Evolutionary conservation across 2,329 filamentous ascomycete species (phyloP), one percentile per base, ranked within the genome.

Genomic region (Cylindrodendrum hubeiense): DNA sequence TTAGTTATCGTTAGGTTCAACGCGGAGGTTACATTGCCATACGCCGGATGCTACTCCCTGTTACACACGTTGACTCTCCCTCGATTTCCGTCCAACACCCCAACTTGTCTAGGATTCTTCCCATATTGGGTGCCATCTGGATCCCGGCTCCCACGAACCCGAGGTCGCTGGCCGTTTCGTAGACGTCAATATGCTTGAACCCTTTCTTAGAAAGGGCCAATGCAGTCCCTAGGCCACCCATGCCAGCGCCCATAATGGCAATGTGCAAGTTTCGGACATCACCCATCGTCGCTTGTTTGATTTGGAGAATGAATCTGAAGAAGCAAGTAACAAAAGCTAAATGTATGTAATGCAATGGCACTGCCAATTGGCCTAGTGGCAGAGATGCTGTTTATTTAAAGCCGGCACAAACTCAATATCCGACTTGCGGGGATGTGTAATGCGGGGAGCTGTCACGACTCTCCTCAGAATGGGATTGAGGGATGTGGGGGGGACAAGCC

Each of bases 61-160:
- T 67, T 2, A 77, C 70, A n/a, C 71, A 66, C 2, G 72, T 73
- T 28, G 70, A 60, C 19, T 74, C 69, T 10, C 22, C 59, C 44
- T 75, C 69, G 67, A 96, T 93, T 17, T 85, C 83, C 19, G 85
- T 80, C 92, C 93, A 95, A 63, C 91, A 91, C 10, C 90, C 93
- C 41, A 95, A 81, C 15, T 85, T 83, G 74, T 93, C 90, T 13
- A 96, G 84, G 9, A 96, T 91, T 2, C 92, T 87, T 4, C 90
- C 90, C 86, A 95, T 92, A 70, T 96, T 97, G 0, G 93, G 93
- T 0, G 93, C 92, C 63, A 95, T 84, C 77, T 97, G 93, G 69
- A 96, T 95, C 5, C 93, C 93, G 1, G 93, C 93, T 24, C 93
- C 93, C 1, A 95, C 92, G 6, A 76, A 75, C 0, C 68, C 64